phyloP scores from a whole-genome alignment of 805 yeast genomes.

The Candida jianshihensis region DNA sequence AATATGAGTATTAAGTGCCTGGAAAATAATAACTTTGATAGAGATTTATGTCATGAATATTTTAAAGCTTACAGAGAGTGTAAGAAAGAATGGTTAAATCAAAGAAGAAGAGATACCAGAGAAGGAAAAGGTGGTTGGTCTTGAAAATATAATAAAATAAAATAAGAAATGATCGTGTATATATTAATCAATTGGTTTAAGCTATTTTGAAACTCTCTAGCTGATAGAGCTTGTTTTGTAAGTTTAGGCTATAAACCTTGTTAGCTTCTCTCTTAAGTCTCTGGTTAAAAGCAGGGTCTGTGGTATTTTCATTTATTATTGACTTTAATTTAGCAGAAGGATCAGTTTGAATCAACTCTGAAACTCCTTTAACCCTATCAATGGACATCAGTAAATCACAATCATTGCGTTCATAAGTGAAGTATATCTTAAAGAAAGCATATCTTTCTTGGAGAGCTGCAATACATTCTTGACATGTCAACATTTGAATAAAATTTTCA shows the following conservation, averaged over 20 bases:
- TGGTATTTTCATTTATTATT: background rate
- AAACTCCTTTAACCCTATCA: constrained; percentile 11
- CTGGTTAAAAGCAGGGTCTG: background rate
- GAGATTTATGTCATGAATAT: constrained; percentile 65
- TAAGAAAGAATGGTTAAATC: constrained; percentile 61
- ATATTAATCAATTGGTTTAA: background rate
- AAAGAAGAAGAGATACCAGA: constrained; percentile 29
- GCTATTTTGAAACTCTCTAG: background rate
- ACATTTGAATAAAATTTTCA: constrained; percentile 1
- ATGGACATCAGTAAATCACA: constrained; percentile 14
- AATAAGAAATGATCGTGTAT: background rate
- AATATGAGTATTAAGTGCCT: constrained; percentile 82
- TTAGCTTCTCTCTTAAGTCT: background rate
- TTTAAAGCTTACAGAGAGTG: constrained; percentile 94
- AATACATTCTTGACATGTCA: constrained; percentile 16
- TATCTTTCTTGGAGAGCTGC: constrained; percentile 8
- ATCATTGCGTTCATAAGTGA: constrained; percentile 2
- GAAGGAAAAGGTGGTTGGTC: constrained; percentile 21
- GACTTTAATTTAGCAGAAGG: background rate
- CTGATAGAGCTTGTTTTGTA: background rate
- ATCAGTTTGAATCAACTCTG: constrained; percentile 12
- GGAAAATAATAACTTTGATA: constrained; percentile 69
- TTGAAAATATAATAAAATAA: no score
- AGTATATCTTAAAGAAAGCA: constrained; percentile 9
- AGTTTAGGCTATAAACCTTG: background rate